A percentile compares a stretch with the other conserved stretches of the same genome.
Evolutionary conservation across 1,284 basidiomycete species (phyloP).

Genomic region (Mycena citricolor): DNA sequence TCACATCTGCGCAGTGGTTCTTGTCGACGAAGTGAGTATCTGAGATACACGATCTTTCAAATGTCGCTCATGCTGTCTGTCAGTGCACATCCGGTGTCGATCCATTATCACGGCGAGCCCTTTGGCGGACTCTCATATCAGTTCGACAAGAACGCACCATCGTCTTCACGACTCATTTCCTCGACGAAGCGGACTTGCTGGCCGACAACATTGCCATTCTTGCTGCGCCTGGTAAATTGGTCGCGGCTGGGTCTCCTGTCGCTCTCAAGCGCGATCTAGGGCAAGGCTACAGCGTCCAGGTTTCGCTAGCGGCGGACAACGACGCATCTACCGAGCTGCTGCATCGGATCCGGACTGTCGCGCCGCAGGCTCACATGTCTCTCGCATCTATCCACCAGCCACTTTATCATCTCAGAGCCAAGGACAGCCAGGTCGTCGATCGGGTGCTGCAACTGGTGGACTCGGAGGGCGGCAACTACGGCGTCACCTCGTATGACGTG

Average conservation of each 20-base stretch:
- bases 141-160: constrained; percentile 65
- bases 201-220: constrained; percentile 77
- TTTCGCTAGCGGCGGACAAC: constrained; percentile 40
- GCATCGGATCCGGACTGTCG: constrained; percentile 43
- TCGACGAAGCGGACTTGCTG: constrained; percentile 80
- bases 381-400: constrained; percentile 40
- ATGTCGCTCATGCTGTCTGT: neutral
- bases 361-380: constrained; percentile 45
- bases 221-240: constrained; percentile 71
- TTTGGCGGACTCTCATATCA: constrained; percentile 71
- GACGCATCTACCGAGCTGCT: constrained; percentile 42
- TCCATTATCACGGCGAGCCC: constrained; percentile 70
- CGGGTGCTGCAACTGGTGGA: constrained; percentile 58
- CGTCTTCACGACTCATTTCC: constrained; percentile 61
- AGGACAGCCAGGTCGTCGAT: constrained; percentile 53
- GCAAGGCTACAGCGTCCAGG: constrained; percentile 66
- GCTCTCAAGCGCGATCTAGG: constrained; percentile 71
- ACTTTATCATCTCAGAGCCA: constrained; percentile 57
- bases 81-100: constrained; percentile 78
- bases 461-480: constrained; percentile 35
- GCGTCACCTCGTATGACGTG: constrained; percentile 61
- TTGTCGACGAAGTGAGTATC: constrained; percentile 51
- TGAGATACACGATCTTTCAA: neutral
- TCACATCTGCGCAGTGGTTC: constrained; percentile 57
- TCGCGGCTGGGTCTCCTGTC: constrained; percentile 74